Conservation (phyloP, 2,329 filamentous ascomycete genomes). For the Cylindrodendrum hubeiense region DNA sequence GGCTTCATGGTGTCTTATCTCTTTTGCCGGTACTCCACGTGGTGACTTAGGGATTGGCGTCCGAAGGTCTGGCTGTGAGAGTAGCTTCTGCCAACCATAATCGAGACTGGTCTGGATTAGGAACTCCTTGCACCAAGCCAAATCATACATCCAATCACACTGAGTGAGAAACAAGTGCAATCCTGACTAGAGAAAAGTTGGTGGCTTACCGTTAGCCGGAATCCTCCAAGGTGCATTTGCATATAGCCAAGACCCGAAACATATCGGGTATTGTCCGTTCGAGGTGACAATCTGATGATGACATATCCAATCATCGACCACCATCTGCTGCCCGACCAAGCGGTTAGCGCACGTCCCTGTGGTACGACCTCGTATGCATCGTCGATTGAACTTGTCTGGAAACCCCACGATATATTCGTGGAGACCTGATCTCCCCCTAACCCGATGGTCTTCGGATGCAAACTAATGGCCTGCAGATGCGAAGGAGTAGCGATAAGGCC, state of each 20-base stretch:
- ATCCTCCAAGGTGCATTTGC: background rate
- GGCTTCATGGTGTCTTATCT: background rate
- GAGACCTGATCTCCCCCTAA: slow-evolving; percentile 1
- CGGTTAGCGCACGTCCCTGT: background rate
- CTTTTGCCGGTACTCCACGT: background rate
- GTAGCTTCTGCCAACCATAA: background rate
- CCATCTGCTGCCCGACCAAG: slow-evolving; percentile 6
- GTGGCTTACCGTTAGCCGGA: background rate
- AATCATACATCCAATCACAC: background rate
- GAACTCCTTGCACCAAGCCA: background rate
- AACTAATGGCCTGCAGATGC: slow-evolving; percentile 7
- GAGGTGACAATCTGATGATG: background rate
- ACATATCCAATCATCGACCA: background rate
- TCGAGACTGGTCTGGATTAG: background rate
- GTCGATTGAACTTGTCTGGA: background rate
- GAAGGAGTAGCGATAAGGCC: background rate
- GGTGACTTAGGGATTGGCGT: background rate
- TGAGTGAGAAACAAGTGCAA: background rate
- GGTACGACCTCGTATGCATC: background rate
- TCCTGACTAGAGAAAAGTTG: background rate
- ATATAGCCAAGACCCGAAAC: slow-evolving; percentile 6
- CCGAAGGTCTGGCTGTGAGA: background rate
- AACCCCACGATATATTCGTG: background rate
- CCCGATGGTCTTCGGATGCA: background rate
- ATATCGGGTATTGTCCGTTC: slow-evolving; percentile 2